Base-by-base conservation (phyloP, 805 yeast genomes). In the Hanseniaspora clermontiae region DNA sequence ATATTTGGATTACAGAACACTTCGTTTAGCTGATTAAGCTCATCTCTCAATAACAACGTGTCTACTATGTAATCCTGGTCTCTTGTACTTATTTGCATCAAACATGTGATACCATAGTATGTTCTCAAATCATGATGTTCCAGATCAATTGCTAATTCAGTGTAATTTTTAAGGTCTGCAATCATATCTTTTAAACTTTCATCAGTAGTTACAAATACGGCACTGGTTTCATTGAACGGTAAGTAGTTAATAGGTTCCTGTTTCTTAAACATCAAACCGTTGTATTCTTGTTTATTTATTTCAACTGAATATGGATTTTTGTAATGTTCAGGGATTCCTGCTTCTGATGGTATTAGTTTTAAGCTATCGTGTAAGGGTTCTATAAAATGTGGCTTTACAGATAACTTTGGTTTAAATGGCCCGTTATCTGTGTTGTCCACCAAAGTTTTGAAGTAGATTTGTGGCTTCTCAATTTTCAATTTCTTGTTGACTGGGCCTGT, bases 41-140 rank as follows among this genome's bases (percentile, higher is more conserved):
- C 86, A 42, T 84, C 87, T 57, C 96, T 73, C 38, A 93, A 74
- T 1, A 81, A 79, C 36, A 93, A 70, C 0, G 97, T 87, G 66
- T 93, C 99, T 5, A 93, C 74, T 10, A 93, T 71, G 80, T 84
- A 93, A 70, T 93, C 98, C 57, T 78, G 75, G n/a, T 80, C 78
- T 57, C 91, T 70, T 20, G 84, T 81, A 55, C 95, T 84, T 17
- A 93, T 83, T 70, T 93, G 99, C 95, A 93, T 88, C 47, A 93
- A 72, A 67, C 90, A 89, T 1, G 89, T 93, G 43, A 93, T 72
- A 43, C 99, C 99, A 63, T 84, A 83, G 63, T 87, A 93, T 0
- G 96, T 76, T 67, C 97, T 77, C 66, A 78, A 84, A 65, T 90
- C 97, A 66, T 93, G 98, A 69, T 93, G 98, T 66, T 93, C 99